Evolutionary conservation across 1,139 yeast species (phyloP).

Genomic region (Yamadazyma dendronema): DNA sequence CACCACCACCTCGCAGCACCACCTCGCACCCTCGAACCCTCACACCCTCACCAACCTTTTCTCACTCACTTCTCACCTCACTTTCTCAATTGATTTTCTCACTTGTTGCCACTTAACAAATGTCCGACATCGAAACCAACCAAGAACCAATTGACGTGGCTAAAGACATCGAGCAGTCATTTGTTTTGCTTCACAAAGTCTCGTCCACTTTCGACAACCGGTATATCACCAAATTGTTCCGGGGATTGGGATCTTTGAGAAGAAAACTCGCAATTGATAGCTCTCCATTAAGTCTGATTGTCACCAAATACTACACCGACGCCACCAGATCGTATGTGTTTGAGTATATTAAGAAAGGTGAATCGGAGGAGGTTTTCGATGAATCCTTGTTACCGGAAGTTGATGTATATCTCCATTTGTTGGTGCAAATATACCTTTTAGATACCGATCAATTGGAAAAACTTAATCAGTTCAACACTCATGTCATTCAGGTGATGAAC

Average conservation of each 20-base stretch:
- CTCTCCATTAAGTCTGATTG: constrained; percentile 49
- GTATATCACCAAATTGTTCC: constrained; percentile 78
- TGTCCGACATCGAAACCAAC: constrained; percentile 9
- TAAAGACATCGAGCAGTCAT: constrained; percentile 51
- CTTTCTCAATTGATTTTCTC: not conserved
- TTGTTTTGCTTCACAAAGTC: constrained; percentile 63
- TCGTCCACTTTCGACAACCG: constrained; percentile 81
- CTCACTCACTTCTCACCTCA: constrained; percentile 1
- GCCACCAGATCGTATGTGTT: constrained; percentile 45
- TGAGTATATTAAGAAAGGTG: constrained; percentile 24
- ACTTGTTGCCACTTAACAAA: constrained; percentile 2
- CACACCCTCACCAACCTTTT: too few species aligned
- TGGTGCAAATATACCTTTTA: constrained; percentile 73
- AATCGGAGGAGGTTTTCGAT: constrained; percentile 6
- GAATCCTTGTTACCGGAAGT: constrained; percentile 61
- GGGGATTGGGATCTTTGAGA: constrained; percentile 79
- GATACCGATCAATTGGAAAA: constrained; percentile 54
- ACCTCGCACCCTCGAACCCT: too few species aligned
- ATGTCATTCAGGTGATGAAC: constrained; percentile 55
- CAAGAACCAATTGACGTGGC: constrained; percentile 11
- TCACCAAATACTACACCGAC: constrained; percentile 50
- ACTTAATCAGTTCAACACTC: constrained; percentile 51
- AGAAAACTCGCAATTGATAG: constrained; percentile 49
- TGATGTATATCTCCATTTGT: constrained; percentile 75
- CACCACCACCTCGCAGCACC: too few species aligned